Base-by-base conservation (phyloP, 106 monocot species). In the Iris macrosiphon region DNA sequence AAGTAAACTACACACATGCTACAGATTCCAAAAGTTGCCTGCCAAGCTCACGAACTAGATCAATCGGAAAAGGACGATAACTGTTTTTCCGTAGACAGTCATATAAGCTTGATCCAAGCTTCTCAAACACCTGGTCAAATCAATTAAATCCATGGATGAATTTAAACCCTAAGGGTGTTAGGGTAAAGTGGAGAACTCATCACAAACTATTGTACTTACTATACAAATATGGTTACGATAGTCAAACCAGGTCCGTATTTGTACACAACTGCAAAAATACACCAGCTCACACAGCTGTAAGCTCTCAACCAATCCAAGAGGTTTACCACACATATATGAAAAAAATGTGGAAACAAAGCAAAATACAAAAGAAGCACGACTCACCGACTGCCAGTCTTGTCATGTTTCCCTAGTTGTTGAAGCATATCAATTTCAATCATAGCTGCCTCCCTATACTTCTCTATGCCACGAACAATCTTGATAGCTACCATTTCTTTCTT, bases 211-310 rank as follows among this genome's bases (percentile, higher is more conserved):
- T 58, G 13, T 89, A 96, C 95, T 96, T 96, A 96, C 95, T 72
- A 96, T 96, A 90, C 96, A 90, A 52, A 96, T 80, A 96, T 96
- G 96, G 80, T 90, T 96, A 90, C 86, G 85, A 90, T 96, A 96
- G 83, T 96, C 96, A 86, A 96, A 96, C 96, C 96, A 96, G 86
- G 90, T 86, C 96, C 96, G 60, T 77, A 90, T 82, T 86, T 96
- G 90, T 34, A 96, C 96, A 96, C 85, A 96, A 83, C 96, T 96
- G 96, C 96, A 96, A 96, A 58, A 79, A 92, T n/a, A n/a, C n/a
- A n/a, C n/a, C n/a, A n/a, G n/a, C n/a, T n/a, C n/a, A n/a, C n/a
- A n/a, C n/a, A n/a, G n/a, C n/a, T n/a, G n/a, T n/a, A n/a, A n/a
- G n/a, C n/a, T n/a, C n/a, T n/a, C n/a, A n/a, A n/a, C n/a, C n/a